Percentiles rank a stretch among this genome's conserved stretches.
Evolutionary conservation across 2,329 filamentous ascomycete species (phyloP).

Genomic region (Chalara sp.): DNA sequence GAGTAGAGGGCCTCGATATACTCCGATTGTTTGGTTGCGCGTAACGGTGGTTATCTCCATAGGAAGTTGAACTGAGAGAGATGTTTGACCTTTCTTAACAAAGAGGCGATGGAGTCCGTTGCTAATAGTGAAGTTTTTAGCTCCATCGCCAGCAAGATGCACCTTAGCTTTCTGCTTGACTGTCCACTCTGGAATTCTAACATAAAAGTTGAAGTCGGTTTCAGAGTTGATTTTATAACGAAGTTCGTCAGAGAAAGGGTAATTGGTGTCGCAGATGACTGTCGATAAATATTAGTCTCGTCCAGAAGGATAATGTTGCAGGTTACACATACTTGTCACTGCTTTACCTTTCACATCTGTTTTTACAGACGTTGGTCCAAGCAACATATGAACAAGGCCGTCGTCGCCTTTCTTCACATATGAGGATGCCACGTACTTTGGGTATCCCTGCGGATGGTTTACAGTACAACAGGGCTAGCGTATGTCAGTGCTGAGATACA

Average conservation of each 20-base stretch:
- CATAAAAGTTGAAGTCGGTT: not conserved
- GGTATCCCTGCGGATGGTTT: constrained; percentile 33
- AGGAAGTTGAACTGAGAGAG: constrained; percentile 10
- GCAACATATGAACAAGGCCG: not conserved
- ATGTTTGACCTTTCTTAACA: constrained; percentile 2
- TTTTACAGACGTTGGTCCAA: not conserved
- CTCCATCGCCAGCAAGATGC: not conserved
- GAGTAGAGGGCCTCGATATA: constrained; percentile 37
- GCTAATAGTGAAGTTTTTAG: not conserved
- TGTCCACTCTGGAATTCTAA: not conserved
- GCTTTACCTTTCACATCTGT: not conserved
- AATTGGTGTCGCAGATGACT: not conserved
- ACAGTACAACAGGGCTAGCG: constrained; percentile 46
- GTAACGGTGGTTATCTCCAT: constrained; percentile 16
- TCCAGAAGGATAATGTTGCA: not conserved
- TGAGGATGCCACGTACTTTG: not conserved
- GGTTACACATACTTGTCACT: not conserved
- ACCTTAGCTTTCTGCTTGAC: too few relatives aligned
- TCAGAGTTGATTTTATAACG: not conserved
- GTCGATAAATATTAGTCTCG: not conserved
- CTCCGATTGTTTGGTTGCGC: constrained; percentile 31
- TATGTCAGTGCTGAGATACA: constrained; percentile 3
- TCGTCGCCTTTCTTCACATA: not conserved
- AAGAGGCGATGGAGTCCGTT: not conserved
- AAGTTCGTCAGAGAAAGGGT: not conserved